Percentiles rank a stretch among this genome's conserved stretches.
Conservation (phyloP, 345 rosid genomes). For the Euphorbia peplus region DNA sequence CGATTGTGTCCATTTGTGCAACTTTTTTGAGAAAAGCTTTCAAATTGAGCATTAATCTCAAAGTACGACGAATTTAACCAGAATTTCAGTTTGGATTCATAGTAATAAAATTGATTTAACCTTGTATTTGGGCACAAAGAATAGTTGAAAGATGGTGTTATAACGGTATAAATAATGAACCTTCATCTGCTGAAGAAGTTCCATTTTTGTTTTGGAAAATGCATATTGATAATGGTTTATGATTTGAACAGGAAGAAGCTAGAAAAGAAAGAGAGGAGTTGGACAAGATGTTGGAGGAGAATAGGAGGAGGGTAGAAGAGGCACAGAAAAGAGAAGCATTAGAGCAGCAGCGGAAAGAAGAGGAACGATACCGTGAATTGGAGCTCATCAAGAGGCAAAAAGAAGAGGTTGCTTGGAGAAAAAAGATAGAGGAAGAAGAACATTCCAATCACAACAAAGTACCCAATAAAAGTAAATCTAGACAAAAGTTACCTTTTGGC, state of each 20-base stretch:
- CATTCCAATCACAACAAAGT: conserved; percentile 37
- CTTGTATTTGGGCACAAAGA: background rate
- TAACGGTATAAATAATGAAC: background rate
- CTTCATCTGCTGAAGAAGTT: background rate
- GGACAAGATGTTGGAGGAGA: conserved; percentile 87
- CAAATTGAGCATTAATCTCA: too few relatives aligned
- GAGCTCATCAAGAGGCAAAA: conserved; percentile 76
- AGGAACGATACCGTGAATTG: conserved; percentile 71
- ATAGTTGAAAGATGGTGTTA: too few relatives aligned
- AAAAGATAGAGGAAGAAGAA: conserved; percentile 73
- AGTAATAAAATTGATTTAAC: too few relatives aligned
- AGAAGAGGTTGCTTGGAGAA: conserved; percentile 70
- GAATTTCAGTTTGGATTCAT: too few relatives aligned
- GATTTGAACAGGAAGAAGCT: conserved; percentile 60
- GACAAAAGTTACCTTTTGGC: conserved; percentile 44
- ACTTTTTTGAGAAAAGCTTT: too few relatives aligned
- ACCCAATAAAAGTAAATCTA: conserved; percentile 44
- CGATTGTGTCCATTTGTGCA: too few relatives aligned
- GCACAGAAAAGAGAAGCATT: conserved; percentile 78
- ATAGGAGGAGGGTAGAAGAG: conserved; percentile 77
- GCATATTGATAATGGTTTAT: background rate
- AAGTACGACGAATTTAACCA: too few relatives aligned
- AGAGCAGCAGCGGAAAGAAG: conserved; percentile 77
- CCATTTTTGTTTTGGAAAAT: too few relatives aligned
- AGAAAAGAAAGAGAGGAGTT: conserved; percentile 80